A percentile compares a stretch with the other conserved stretches of the same genome.
Evolutionary conservation across 2,329 filamentous ascomycete genomes (phyloP).

Genomic region (Nigrospora osmanthi): DNA sequence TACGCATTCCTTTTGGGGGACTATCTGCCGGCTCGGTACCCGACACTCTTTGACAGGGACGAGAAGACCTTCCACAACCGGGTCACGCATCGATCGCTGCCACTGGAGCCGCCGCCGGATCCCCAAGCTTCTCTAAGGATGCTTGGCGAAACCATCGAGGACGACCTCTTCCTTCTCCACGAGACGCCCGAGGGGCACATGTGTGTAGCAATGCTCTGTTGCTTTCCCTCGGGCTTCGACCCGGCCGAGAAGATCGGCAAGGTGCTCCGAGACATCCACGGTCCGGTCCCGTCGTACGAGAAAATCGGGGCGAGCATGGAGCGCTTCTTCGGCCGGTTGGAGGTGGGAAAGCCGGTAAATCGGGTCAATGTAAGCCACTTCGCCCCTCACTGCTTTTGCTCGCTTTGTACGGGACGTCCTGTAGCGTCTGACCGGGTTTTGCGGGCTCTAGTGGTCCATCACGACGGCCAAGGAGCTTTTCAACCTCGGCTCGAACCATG

Average conservation of each 20-base stretch:
- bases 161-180: slow-evolving; percentile 44
- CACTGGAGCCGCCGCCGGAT: slow-evolving; percentile 9
- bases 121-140: slow-evolving; percentile 25
- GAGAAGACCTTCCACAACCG: slow-evolving; percentile 28
- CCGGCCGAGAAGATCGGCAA: slow-evolving; percentile 41
- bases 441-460: neutral
- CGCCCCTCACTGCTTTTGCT: neutral
- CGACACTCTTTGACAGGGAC: slow-evolving; percentile 33
- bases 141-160: slow-evolving; percentile 44
- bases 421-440: neutral
- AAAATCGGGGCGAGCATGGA: slow-evolving; percentile 50
- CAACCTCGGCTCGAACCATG: slow-evolving; percentile 27
- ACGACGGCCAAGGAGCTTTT: slow-evolving; percentile 27
- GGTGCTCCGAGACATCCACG: slow-evolving; percentile 39
- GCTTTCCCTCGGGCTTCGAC: slow-evolving; percentile 44
- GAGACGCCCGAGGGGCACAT: slow-evolving; percentile 32
- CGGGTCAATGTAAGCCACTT: slow-evolving; percentile 36
- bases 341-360: slow-evolving; percentile 40
- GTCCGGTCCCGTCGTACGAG: slow-evolving; percentile 43
- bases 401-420: neutral
- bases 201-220: slow-evolving; percentile 41
- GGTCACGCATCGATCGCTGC: slow-evolving; percentile 21
- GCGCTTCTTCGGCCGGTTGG: slow-evolving; percentile 38
- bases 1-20: slow-evolving; percentile 37
- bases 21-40: slow-evolving; percentile 41